Base-by-base conservation (phyloP, 257 asterid species). In the Solanum appendiculatum region DNA sequence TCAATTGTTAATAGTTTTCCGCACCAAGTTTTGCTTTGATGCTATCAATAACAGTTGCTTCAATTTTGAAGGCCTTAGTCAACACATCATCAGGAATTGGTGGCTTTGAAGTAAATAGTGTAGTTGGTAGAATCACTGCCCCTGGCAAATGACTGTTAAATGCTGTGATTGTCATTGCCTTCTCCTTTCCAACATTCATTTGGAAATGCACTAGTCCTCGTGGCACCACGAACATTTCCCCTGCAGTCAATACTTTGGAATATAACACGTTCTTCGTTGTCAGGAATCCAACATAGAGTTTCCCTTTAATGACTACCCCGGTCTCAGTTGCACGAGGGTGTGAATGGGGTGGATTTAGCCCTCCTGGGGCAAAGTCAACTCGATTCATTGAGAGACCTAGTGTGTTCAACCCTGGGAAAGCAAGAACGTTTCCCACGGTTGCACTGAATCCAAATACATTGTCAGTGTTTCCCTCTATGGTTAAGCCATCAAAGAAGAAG, bases 131-230 rank as follows among this genome's bases (percentile, higher is more conserved):
- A 8, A 88, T 3, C 27, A 86, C 91, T 9, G 87, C 42, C 0
- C 96, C 94, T 2, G 96, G 96, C 75, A 91, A 83, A 11, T 94
- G 97, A 89, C 98, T 93, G 83, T 94, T 93, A 78, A 95, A 95
- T 46, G 95, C 93, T 9, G 95, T 90, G 37, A 88, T 86, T 20
- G 92, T 56, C 36, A 86, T 60, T 7, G 94, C 96, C 73, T 89
- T 89, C 15, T 64, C 92, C 34, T 89, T n/a, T 4, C 97, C 97
- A 60, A 92, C 86, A 72, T 95, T 95, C 92, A 89, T 31, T 85
- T 93, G 97, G 27, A 92, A 94, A 84, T 95, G 96, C 85, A 92
- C 86, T 0, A 94, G 83, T 5, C 98, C 96, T 66, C 83, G 88
- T 1, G 96, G 98, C 23, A 92, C 40, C 87, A 94, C 94, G 40